phyloP scores from a whole-genome alignment of 805 yeast genomes.

The Zygotorulaspora danielsina region DNA sequence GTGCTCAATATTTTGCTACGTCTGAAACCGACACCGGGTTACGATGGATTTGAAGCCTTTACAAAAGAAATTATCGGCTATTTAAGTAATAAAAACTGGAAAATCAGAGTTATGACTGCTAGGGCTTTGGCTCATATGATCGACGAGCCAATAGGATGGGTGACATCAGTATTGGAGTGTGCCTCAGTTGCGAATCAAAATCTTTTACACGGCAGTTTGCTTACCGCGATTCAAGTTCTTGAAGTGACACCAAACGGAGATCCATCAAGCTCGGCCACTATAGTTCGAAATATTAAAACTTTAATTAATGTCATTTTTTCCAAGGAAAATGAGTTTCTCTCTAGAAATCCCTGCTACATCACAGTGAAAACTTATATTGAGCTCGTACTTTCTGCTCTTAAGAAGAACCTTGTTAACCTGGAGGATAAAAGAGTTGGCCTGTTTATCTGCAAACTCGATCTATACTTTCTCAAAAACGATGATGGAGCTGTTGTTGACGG shows the following conservation, averaged over 20 bases:
- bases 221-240: slow-evolving; percentile 44
- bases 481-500: slow-evolving; percentile 40
- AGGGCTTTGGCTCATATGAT: slow-evolving; percentile 55
- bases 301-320: slow-evolving; percentile 3
- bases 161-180: slow-evolving; percentile 25
- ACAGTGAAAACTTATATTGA: slow-evolving; percentile 37
- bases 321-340: slow-evolving; percentile 5
- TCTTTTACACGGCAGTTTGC: slow-evolving; percentile 53
- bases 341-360: slow-evolving; percentile 25
- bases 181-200: slow-evolving; percentile 39
- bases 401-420: slow-evolving; percentile 2
- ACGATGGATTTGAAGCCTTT: slow-evolving; percentile 51
- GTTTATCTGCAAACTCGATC: slow-evolving; percentile 29
- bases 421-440: neutral
- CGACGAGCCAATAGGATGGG: slow-evolving; percentile 32
- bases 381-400: slow-evolving; percentile 18
- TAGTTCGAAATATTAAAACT: neutral
- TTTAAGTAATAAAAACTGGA: slow-evolving; percentile 62
- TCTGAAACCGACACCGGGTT: slow-evolving; percentile 56
- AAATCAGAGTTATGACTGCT: slow-evolving; percentile 83
- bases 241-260: neutral
- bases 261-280: too few species aligned
- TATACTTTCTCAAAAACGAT: slow-evolving; percentile 38
- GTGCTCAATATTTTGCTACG: slow-evolving; percentile 68
- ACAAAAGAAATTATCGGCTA: slow-evolving; percentile 44